Evolutionary conservation across 768 basidiomycete species (phyloP), one percentile per base, ranked within the genome.

Genomic region (Ramaria sp.): DNA sequence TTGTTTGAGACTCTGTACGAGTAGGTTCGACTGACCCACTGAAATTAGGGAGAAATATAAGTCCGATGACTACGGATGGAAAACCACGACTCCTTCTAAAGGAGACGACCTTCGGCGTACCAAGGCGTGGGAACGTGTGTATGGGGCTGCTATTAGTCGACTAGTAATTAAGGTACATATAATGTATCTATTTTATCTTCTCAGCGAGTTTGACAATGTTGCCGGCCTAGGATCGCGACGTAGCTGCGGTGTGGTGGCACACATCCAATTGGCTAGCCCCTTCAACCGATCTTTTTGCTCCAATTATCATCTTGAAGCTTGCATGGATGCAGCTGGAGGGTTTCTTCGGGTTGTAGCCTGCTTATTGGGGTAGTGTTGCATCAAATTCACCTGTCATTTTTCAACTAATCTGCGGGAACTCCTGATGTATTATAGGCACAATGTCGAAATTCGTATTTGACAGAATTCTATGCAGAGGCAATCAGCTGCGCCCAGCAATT

Each of bases 271-370:
- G 38, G 39, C 11, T 42, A 6, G 53, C 53, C 17, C 53, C 53
- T 22, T 30, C 53, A n/a, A 54, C 53, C 9, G 53, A 54, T 27
- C 24, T 54, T 19, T 54, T 54, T 6, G 19, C 39, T 19, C 53
- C 53, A 11, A 41, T 10, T 7, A 54, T 45, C 43, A 4, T 54
- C 11, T 20, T 54, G 39, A 54, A 54, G 41, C 19, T 54, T 22
- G 39, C 30, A 17, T 54, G 53, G 53, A 45, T 45, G 39, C 30
- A 33, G 38, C 2, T 54, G 9, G 10, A 13, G 47, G 20, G 30
- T 24, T 24, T 6, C 43, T 4, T 45, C 6, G 43, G 43, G 33
- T 34, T 34, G 33, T 34, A 34, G 33, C n/a, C n/a, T n/a, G n/a
- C n/a, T n/a, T n/a, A n/a, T n/a, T n/a, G n/a, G n/a, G n/a, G n/a